phyloP scores from a whole-genome alignment of 192 early-diverging fungal genomes.

The Coemansia sp. region DNA sequence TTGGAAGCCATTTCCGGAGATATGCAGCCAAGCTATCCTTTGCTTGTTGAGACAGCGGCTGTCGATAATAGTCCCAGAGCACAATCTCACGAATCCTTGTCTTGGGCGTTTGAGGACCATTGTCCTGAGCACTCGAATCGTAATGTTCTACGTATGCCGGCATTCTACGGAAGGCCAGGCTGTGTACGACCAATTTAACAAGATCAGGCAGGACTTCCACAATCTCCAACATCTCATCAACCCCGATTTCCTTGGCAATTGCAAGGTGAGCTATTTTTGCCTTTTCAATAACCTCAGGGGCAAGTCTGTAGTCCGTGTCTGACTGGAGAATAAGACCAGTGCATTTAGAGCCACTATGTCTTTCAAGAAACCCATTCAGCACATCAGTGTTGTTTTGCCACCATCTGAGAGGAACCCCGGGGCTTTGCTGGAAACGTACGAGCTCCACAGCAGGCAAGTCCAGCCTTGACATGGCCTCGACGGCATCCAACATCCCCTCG shows the following conservation, averaged over 20 bases:
- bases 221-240: background rate
- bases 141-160: background rate
- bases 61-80: background rate
- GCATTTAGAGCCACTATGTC: background rate
- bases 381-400: slow-evolving; percentile 3
- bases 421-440: background rate
- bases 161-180: slow-evolving; percentile 1
- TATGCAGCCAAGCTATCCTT: background rate
- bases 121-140: background rate
- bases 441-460: background rate
- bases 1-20: slow-evolving; percentile 1
- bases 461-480: background rate
- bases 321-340: background rate
- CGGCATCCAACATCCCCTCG: background rate
- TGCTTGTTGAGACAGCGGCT: background rate
- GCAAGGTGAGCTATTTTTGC: background rate
- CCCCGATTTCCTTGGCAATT: slow-evolving; percentile 2
- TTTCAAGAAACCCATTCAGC: background rate
- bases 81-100: slow-evolving; percentile 4
- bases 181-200: slow-evolving; percentile 1
- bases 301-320: background rate
- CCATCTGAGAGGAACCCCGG: background rate
- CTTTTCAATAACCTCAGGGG: background rate
- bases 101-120: background rate
- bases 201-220: background rate